Percentiles rank a stretch among this genome's conserved stretches.
Conservation (phyloP, 1,284 basidiomycete species). For the Tilletia indica region DNA sequence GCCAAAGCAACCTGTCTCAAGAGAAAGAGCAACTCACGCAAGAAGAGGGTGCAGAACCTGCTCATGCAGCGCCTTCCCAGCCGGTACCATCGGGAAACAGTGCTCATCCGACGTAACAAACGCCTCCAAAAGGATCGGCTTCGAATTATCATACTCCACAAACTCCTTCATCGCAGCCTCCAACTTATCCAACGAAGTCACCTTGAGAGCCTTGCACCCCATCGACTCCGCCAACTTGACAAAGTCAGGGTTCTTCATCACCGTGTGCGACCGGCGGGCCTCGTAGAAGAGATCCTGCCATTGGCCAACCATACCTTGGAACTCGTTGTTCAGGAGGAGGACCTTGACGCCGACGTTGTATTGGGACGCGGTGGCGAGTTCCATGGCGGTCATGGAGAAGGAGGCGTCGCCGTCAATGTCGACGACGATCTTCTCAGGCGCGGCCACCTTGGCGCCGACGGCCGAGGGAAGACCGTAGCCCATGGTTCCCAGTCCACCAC, state of each 20-base stretch:
- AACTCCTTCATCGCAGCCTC: constrained; percentile 97
- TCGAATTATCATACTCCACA: constrained; percentile 82
- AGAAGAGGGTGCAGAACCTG: constrained; percentile 52
- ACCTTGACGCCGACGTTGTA: constrained; percentile 90
- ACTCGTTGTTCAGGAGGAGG: constrained; percentile 57
- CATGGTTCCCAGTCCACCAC: constrained; percentile 92
- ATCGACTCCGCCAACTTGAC: constrained; percentile 81
- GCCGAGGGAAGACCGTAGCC: constrained; percentile 92
- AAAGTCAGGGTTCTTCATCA: constrained; percentile 93
- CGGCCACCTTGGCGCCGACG: constrained; percentile 94
- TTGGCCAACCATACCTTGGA: constrained; percentile 87
- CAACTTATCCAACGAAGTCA: constrained; percentile 70
- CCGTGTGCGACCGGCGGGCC: constrained; percentile 86
- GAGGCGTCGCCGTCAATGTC: constrained; percentile 97
- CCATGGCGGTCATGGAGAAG: constrained; percentile 98
- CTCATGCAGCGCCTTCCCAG: constrained; percentile 87
- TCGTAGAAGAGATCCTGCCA: constrained; percentile 99
- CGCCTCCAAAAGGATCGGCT: constrained; percentile 88
- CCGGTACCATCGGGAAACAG: constrained; percentile 90
- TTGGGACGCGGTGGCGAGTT: constrained; percentile 87
- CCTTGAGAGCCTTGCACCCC: constrained; percentile 85
- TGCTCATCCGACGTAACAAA: constrained; percentile 82
- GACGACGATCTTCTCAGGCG: constrained; percentile 86
- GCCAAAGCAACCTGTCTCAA: background rate
- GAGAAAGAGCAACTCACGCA: background rate